phyloP scores from a whole-genome alignment of 2,329 filamentous ascomycete genomes.

The Drechslerella dactyloides region DNA sequence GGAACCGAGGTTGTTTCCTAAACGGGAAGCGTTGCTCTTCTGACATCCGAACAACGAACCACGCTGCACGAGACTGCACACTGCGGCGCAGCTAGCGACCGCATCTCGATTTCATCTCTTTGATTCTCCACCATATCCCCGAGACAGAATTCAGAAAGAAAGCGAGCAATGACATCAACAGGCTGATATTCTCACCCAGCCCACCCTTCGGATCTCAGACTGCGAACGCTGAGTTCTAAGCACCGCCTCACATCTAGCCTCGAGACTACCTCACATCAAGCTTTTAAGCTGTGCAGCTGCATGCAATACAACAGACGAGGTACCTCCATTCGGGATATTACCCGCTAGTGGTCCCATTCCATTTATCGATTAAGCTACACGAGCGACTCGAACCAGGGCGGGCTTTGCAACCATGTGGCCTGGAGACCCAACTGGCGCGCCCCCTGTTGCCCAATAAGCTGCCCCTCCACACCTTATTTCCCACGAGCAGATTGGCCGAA shows the following conservation, averaged over 20 bases:
- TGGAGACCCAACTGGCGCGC: conserved; percentile 4
- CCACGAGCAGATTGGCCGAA: conserved; percentile 17
- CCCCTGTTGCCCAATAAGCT: conserved; percentile 25
- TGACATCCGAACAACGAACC: background rate
- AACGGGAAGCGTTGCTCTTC: background rate
- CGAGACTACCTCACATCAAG: background rate
- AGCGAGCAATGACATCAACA: background rate
- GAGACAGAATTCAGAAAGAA: too few species aligned
- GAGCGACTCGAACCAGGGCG: too few species aligned
- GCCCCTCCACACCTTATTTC: conserved; percentile 48
- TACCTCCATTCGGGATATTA: conserved; percentile 16
- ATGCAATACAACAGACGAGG: background rate
- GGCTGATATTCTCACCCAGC: too few species aligned
- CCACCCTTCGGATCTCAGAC: too few species aligned
- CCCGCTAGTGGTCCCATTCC: conserved; percentile 7
- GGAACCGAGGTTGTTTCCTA: background rate
- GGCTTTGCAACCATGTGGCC: background rate
- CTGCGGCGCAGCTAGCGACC: too few species aligned
- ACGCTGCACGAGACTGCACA: background rate
- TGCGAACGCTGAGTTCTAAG: background rate
- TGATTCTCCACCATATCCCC: background rate
- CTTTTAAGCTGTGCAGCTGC: background rate
- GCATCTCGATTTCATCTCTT: too few species aligned
- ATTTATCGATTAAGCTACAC: background rate
- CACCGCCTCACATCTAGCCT: background rate